A percentile compares a stretch with the other conserved stretches of the same genome.
Conservation (phyloP, 2,329 filamentous ascomycete genomes). For the Aspergillus fijiensis region DNA sequence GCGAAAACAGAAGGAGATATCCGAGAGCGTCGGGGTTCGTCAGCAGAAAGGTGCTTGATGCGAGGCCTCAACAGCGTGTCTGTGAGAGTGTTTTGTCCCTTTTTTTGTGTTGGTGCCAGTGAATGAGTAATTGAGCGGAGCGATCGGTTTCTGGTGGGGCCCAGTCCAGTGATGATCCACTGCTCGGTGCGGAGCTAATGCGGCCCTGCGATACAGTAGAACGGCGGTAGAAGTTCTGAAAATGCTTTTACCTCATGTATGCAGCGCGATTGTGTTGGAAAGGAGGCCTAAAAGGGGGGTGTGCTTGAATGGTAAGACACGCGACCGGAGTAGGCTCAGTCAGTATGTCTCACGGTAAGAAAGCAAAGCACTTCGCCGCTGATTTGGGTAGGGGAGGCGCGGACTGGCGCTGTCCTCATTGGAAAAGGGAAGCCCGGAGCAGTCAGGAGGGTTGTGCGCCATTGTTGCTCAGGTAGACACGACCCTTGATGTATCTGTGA, state of each 20-base stretch:
- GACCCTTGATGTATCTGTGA: not conserved
- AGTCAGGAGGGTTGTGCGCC: not conserved
- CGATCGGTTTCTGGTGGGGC: slow-evolving; percentile 14
- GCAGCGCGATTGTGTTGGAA: not conserved
- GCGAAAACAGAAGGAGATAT: not conserved
- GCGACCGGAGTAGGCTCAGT: not conserved
- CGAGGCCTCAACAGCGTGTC: not conserved
- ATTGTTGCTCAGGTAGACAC: not conserved
- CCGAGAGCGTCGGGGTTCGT: not conserved
- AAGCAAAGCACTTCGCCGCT: not conserved
- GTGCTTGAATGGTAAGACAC: not conserved
- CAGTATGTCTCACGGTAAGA: not conserved
- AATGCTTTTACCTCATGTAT: not conserved
- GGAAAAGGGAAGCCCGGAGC: not conserved
- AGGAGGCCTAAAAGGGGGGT: not conserved
- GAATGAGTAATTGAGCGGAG: slow-evolving; percentile 5
- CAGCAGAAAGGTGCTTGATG: not conserved
- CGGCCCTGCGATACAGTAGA: not conserved
- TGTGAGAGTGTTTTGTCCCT: not conserved
- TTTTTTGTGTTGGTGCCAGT: not conserved
- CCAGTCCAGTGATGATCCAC: slow-evolving; percentile 11
- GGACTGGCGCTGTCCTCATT: not conserved
- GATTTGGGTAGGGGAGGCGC: not conserved
- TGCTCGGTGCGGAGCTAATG: slow-evolving; percentile 11
- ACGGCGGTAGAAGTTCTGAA: not conserved